Percentiles rank a stretch among this genome's conserved stretches.
phyloP scores from a whole-genome alignment of 352 stramenopile species.

The Phytophthora ohioensis region DNA sequence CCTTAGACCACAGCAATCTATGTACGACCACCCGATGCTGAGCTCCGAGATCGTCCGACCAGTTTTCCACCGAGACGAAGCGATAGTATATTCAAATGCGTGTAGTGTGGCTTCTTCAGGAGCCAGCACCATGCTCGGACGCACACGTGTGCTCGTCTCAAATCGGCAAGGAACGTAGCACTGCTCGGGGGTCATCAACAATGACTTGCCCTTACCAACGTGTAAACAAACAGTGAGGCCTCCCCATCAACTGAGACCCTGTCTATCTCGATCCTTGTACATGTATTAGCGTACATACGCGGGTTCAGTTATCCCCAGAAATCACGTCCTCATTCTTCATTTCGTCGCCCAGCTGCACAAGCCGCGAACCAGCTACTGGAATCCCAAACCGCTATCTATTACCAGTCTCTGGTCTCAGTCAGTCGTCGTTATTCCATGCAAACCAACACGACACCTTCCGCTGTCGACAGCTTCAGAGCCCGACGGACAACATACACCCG shows the following conservation, averaged over 20 bases:
- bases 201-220: background rate
- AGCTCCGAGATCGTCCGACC: slow-evolving; percentile 25
- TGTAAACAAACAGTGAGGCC: slow-evolving; percentile 14
- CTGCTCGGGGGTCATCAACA: slow-evolving; percentile 1
- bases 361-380: no score
- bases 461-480: background rate
- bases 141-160: background rate
- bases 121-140: background rate
- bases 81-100: background rate
- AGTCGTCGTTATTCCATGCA: slow-evolving; percentile 8
- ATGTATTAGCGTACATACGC: background rate
- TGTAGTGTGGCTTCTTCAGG: no score
- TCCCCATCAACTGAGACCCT: background rate
- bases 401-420: background rate
- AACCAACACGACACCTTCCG: background rate
- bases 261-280: background rate
- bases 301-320: background rate
- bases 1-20: background rate
- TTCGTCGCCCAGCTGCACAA: slow-evolving; percentile 8
- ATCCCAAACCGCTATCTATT: background rate
- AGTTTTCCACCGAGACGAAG: background rate
- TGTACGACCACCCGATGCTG: background rate
- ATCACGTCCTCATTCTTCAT: slow-evolving; percentile 20
- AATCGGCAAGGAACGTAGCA: slow-evolving; percentile 1
- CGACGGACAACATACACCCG: background rate